Conservation (phyloP, 306 rosid species). For the Parietaria judaica region DNA sequence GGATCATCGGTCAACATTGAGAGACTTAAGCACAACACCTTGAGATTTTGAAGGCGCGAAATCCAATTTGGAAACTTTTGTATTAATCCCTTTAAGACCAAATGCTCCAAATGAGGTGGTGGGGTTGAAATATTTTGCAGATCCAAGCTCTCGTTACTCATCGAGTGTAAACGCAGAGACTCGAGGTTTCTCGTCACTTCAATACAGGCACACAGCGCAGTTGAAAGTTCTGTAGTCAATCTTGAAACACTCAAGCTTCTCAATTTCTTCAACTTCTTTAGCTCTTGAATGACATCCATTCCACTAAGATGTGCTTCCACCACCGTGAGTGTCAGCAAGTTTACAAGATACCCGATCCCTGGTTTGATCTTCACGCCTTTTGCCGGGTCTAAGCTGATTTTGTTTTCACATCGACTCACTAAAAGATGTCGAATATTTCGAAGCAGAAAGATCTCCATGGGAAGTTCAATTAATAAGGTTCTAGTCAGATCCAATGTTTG, state of each 20-base stretch:
- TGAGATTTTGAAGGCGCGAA: conserved; percentile 18
- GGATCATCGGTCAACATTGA: conserved; percentile 22
- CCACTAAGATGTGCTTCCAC: neutral
- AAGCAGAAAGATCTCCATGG: neutral
- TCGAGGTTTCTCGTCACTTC: conserved; percentile 16
- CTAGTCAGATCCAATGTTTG: conserved; percentile 2
- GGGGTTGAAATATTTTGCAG: conserved; percentile 4
- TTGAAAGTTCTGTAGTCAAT: neutral
- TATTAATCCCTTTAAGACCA: conserved; percentile 5
- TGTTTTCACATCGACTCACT: neutral
- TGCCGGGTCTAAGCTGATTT: neutral
- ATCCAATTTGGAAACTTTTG: conserved; percentile 19
- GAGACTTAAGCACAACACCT: conserved; percentile 10
- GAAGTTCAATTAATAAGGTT: neutral
- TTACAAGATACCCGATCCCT: neutral
- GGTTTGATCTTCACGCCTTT: neutral
- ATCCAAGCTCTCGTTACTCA: conserved; percentile 11
- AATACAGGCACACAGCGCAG: conserved; percentile 2
- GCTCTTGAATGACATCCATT: neutral
- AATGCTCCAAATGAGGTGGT: neutral
- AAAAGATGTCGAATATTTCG: neutral
- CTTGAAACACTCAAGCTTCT: neutral
- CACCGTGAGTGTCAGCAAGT: neutral
- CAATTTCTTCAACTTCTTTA: neutral
- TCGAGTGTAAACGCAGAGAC: conserved; percentile 6